These are phyloP conservation scores for Fusarium robinianum DNA, from an alignment of 2,329 filamentous ascomycete species.

Conservation along the genomic window DNA sequence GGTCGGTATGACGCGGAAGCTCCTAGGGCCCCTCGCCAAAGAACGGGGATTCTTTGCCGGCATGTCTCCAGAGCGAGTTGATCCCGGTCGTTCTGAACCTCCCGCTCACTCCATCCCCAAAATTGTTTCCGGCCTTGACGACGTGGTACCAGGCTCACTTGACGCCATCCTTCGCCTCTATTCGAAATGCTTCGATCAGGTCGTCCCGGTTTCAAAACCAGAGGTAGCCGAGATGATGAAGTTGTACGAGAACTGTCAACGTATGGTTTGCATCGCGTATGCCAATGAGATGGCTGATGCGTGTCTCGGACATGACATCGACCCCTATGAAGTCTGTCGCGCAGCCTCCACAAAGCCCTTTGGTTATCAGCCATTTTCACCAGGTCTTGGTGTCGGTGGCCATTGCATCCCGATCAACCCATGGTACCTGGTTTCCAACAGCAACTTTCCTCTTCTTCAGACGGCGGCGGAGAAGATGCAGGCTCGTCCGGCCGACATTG, in stretches of 20 bases:
- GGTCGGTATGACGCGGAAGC: constrained; percentile 57
- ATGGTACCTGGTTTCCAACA: constrained; percentile 56
- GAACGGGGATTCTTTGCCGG: constrained; percentile 50
- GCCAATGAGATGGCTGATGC: constrained; percentile 62
- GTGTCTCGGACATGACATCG: constrained; percentile 50
- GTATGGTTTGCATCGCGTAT: constrained; percentile 59
- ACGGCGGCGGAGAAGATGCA: constrained; percentile 51
- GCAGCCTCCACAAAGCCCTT: constrained; percentile 58
- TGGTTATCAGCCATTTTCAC: constrained; percentile 54
- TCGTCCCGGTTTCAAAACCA: constrained; percentile 54
- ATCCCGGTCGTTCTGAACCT: constrained; percentile 52
- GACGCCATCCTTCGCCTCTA: constrained; percentile 52
- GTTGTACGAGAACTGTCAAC: constrained; percentile 62
- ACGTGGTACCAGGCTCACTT: constrained; percentile 50
- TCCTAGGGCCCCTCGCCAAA: constrained; percentile 52
- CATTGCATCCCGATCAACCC: constrained; percentile 63
- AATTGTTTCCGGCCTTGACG: constrained; percentile 56
- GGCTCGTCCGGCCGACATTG: constrained; percentile 47
- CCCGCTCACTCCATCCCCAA: constrained; percentile 54
- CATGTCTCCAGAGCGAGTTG: constrained; percentile 59
- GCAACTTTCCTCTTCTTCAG: constrained; percentile 51
- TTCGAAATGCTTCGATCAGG: constrained; percentile 50
- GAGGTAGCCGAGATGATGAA: constrained; percentile 64
- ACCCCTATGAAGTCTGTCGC: constrained; percentile 55
- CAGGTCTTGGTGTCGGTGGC: constrained; percentile 56